Conservation (phyloP, 164 flowering plant genomes). For the Vitis labrusca region DNA sequence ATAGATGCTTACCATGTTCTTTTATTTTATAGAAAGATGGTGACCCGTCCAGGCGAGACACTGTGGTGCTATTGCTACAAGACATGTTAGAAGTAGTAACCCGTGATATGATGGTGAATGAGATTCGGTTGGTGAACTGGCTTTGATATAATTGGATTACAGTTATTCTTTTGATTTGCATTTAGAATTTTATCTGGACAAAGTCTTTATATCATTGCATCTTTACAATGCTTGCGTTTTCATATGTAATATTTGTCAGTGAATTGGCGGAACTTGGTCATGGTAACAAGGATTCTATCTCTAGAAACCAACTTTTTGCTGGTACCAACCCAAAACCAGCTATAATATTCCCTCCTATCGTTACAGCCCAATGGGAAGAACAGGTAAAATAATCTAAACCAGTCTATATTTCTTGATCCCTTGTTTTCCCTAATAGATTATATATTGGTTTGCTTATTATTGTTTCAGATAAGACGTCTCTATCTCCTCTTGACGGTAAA, state of each 20-base stretch:
- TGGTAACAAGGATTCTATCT: conserved; percentile 70
- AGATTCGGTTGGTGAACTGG: conserved; percentile 64
- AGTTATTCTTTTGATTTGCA: background rate
- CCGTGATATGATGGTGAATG: conserved; percentile 98
- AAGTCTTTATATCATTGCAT: too few species aligned
- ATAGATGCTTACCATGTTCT: background rate
- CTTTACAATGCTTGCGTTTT: conserved; percentile 5
- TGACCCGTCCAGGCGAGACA: conserved; percentile 56
- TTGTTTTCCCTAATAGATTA: background rate
- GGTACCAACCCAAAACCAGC: conserved; percentile 74
- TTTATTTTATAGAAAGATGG: conserved; percentile 71
- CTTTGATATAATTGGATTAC: background rate
- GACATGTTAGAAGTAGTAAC: conserved; percentile 98
- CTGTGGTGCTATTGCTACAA: conserved; percentile 78
- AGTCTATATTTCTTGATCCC: background rate
- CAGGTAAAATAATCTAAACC: conserved; percentile 43
- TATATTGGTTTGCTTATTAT: background rate
- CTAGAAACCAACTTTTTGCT: conserved; percentile 84
- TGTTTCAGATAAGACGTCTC: conserved; percentile 50
- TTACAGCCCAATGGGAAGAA: conserved; percentile 95
- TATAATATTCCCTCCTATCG: conserved; percentile 72
- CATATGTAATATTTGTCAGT: conserved; percentile 36
- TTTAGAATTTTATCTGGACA: too few species aligned
- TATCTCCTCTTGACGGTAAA: conserved; percentile 79
- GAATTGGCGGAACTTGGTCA: conserved; percentile 89